Conservation (phyloP, 768 basidiomycete species). For the Rhodocollybia butyracea region DNA sequence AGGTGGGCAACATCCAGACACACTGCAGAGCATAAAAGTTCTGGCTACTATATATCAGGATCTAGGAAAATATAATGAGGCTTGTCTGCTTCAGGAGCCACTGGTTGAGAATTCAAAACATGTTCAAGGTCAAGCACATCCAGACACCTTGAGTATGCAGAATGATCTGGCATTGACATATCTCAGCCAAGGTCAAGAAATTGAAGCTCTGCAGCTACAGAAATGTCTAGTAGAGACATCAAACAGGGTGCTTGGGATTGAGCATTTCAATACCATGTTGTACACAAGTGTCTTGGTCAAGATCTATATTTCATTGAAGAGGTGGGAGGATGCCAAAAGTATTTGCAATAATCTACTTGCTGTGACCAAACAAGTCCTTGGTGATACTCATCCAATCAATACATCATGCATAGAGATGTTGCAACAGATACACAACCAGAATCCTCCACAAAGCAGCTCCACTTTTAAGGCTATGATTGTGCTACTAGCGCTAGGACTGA, state of each 20-base stretch:
- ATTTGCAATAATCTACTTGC: no score
- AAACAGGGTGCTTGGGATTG: neutral
- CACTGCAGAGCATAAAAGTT: neutral
- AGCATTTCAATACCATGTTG: slow-evolving; percentile 7
- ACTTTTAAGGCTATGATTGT: no score
- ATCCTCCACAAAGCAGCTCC: no score
- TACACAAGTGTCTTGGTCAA: no score
- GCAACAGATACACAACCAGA: no score
- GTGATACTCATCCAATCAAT: no score
- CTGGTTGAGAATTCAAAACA: neutral
- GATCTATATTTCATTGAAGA: no score
- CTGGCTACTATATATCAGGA: neutral
- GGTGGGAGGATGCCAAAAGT: no score
- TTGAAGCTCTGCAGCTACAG: slow-evolving; percentile 1
- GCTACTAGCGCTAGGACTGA: no score
- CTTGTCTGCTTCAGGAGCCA: neutral
- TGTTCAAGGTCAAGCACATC: neutral
- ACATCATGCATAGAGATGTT: no score
- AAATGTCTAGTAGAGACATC: neutral
- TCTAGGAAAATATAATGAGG: neutral
- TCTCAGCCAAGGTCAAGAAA: neutral
- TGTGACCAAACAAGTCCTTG: no score
- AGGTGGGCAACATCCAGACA: slow-evolving; percentile 1
- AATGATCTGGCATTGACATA: neutral
- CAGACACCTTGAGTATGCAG: neutral